Conservation (phyloP, 805 yeast species). For the Teunomyces stri region DNA sequence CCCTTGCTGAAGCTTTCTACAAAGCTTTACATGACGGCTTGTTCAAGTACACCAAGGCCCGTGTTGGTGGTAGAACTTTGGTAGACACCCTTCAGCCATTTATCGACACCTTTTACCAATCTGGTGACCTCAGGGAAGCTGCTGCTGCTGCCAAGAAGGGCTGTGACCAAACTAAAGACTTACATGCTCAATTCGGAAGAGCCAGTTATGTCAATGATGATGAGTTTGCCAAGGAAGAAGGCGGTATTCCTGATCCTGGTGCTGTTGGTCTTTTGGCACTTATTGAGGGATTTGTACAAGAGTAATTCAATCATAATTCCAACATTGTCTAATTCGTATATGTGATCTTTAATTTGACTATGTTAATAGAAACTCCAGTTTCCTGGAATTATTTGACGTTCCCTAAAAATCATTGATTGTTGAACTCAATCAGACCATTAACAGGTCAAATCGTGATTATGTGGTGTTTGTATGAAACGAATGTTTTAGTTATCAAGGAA, state of each 20-base stretch:
- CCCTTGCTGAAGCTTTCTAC: conserved; percentile 49
- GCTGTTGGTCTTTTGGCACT: conserved; percentile 79
- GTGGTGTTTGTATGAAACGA: too few relatives aligned
- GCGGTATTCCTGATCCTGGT: conserved; percentile 93
- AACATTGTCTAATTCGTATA: background rate
- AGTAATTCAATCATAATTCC: background rate
- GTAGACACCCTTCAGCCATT: conserved; percentile 90
- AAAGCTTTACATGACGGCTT: conserved; percentile 65
- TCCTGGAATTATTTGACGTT: too few relatives aligned
- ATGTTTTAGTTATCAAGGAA: too few relatives aligned
- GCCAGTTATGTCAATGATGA: conserved; percentile 81
- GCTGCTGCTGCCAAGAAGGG: conserved; percentile 69
- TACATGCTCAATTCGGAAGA: conserved; percentile 87
- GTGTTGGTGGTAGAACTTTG: conserved; percentile 85
- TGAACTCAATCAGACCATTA: too few relatives aligned
- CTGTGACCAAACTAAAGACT: conserved; percentile 68
- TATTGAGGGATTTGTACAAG: conserved; percentile 41
- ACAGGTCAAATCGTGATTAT: too few relatives aligned
- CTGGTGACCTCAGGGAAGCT: conserved; percentile 58
- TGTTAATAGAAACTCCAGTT: too few relatives aligned
- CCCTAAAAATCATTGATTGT: too few relatives aligned
- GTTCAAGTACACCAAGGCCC: conserved; percentile 83
- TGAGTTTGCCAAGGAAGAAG: conserved; percentile 53
- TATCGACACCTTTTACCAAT: conserved; percentile 54
- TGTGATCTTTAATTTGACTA: background rate